Evolutionary conservation across 139 green algal genomes (phyloP), one percentile per base, ranked within the genome.

Genomic region (Micromonas commoda): DNA sequence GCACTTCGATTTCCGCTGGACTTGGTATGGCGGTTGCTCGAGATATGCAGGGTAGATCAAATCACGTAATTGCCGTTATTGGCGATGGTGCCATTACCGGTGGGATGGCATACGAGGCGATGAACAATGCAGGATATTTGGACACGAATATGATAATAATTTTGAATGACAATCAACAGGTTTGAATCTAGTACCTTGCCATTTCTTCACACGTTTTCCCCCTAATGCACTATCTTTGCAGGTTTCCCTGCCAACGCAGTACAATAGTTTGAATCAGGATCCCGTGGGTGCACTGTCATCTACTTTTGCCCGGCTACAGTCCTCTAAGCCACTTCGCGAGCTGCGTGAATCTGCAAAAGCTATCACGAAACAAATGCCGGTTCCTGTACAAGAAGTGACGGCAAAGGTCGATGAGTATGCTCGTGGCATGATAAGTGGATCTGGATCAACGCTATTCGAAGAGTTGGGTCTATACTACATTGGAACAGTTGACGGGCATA

Each of bases 111-210:
- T 99, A 99, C 37, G 95, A 99, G 87, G 95, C 95, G 32, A 98
- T 99, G 94, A 99, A 99, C 89, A 95, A 98, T 79, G 95, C 95
- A 20, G 95, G 95, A 33, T 99, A 97, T 86, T 82, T 98, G 77
- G 95, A 99, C 87, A 97, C 90, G 72, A 99, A 99, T 85, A 98
- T 99, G 95, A 97, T 99, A 80, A 92, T 99, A 71, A 94, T 99
- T 39, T 87, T 99, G 26, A 99, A 99, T 78, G 95, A 99, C 86
- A 99, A 99, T 88, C 93, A 98, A 86, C 95, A 99, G 88, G 45
- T 57, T 57, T 57, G 16, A 9, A 23, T 57, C 9, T 16, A 57
- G 90, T 90, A 51, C 9, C 26, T 28, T 70, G 26, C 26, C 13
- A 33, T 28, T 28, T 70, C 6, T 13, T 33, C 9, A 16, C 9